A percentile compares a stretch with the other conserved stretches of the same genome.
These are phyloP conservation scores for Quercus lobata DNA, from an alignment of 331 rosid genomes.

Conservation along the genomic window DNA sequence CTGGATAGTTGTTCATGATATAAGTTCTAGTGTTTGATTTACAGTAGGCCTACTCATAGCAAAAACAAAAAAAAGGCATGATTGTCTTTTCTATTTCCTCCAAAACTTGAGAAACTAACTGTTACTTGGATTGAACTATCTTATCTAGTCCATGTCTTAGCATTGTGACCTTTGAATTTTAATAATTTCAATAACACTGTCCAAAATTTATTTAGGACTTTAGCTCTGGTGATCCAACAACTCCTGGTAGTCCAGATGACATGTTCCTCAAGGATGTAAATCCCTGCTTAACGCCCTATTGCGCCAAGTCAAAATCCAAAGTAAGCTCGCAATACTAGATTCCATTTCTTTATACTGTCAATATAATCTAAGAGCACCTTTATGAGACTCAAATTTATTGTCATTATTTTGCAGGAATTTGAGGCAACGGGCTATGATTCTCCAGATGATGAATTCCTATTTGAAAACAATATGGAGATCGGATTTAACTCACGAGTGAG, in stretches of 20 bases:
- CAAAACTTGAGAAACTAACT: too few relatives aligned
- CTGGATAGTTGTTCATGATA: background rate
- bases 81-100: too few relatives aligned
- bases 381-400: too few relatives aligned
- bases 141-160: background rate
- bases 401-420: conserved; percentile 49
- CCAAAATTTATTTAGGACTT: conserved; percentile 49
- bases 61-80: background rate
- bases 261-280: conserved; percentile 78
- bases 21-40: background rate
- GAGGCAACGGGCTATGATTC: conserved; percentile 47
- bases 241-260: conserved; percentile 58
- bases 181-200: background rate
- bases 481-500: conserved; percentile 31
- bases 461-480: conserved; percentile 36
- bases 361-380: background rate
- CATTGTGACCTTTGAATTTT: background rate
- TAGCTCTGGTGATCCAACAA: conserved; percentile 68
- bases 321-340: conserved; percentile 23
- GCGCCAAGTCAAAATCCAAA: conserved; percentile 66
- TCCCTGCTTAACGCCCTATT: conserved; percentile 85
- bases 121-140: background rate
- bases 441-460: conserved; percentile 41
- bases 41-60: background rate
- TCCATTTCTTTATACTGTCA: background rate